phyloP scores from a whole-genome alignment of 176 grass and related monocot species.

The Thalia dealbata region DNA sequence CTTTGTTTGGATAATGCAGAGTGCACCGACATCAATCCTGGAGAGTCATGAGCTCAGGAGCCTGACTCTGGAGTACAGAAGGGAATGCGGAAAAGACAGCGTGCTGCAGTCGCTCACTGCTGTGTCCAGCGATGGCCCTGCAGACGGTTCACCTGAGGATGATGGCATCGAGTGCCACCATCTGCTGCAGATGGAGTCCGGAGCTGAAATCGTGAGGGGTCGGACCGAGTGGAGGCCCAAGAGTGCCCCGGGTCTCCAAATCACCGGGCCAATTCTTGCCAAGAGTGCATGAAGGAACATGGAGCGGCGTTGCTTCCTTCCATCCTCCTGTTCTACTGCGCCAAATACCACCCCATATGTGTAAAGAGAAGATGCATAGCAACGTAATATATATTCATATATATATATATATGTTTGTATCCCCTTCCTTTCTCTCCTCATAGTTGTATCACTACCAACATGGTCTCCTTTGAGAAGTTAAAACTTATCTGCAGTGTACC shows the following conservation, averaged over 20 bases:
- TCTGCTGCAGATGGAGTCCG: slow-evolving; percentile 75
- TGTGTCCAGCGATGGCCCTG: slow-evolving; percentile 18
- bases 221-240: slow-evolving; percentile 80
- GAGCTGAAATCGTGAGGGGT: slow-evolving; percentile 69
- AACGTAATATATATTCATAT: too few species aligned
- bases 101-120: slow-evolving; percentile 73
- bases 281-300: slow-evolving; percentile 27
- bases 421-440: too few species aligned
- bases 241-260: slow-evolving; percentile 29
- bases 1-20: slow-evolving; percentile 28
- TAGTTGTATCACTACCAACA: not conserved
- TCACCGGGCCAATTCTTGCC: slow-evolving; percentile 29
- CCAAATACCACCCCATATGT: not conserved
- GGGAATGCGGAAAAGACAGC: slow-evolving; percentile 78
- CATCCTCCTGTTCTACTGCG: not conserved
- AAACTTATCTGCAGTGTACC: not conserved
- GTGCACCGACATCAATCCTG: slow-evolving; percentile 84
- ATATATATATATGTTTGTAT: too few species aligned
- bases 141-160: slow-evolving; percentile 16
- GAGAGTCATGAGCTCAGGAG: slow-evolving; percentile 91
- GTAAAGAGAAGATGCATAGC: too few species aligned
- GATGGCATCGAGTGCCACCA: slow-evolving; percentile 60
- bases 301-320: not conserved
- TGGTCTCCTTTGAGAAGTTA: not conserved
- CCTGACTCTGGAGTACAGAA: slow-evolving; percentile 95